Evolutionary conservation across 495 filamentous ascomycete species (phyloP).

Genomic region (Tuber aestivum): DNA sequence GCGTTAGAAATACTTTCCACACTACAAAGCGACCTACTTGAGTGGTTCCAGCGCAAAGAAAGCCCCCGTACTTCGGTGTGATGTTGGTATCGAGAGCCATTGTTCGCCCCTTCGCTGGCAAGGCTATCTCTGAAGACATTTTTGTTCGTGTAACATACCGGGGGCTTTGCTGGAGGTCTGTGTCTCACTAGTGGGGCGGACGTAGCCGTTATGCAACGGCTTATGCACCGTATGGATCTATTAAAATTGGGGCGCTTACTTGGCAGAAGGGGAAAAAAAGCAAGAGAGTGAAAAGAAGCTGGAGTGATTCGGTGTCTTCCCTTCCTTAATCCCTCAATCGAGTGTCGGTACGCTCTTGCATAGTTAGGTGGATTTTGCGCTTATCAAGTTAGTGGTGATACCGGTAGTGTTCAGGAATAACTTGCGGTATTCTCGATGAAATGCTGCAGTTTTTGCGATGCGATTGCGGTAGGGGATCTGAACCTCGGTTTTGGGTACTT

Average conservation of each 20-base stretch:
- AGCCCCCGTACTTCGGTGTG: background rate
- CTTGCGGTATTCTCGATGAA: background rate
- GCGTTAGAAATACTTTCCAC: background rate
- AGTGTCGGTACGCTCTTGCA: background rate
- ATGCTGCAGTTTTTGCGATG: background rate
- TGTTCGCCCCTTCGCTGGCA: background rate
- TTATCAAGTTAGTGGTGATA: background rate
- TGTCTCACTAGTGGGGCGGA: background rate
- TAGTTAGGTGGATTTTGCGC: background rate
- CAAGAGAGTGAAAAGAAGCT: background rate
- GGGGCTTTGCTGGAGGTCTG: background rate
- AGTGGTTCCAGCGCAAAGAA: background rate
- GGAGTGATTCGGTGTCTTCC: background rate
- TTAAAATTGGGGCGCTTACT: background rate
- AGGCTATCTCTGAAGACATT: background rate
- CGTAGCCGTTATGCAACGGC: background rate
- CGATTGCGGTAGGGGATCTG: background rate
- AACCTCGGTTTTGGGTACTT: background rate
- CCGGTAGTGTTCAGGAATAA: background rate
- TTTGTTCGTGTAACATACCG: background rate
- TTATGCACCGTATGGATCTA: background rate
- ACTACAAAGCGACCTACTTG: background rate
- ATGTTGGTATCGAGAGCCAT: background rate
- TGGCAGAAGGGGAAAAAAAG: background rate
- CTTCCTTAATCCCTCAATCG: background rate